Conservation (phyloP, 2,329 filamentous ascomycete species). For the Aulographum hederae region DNA sequence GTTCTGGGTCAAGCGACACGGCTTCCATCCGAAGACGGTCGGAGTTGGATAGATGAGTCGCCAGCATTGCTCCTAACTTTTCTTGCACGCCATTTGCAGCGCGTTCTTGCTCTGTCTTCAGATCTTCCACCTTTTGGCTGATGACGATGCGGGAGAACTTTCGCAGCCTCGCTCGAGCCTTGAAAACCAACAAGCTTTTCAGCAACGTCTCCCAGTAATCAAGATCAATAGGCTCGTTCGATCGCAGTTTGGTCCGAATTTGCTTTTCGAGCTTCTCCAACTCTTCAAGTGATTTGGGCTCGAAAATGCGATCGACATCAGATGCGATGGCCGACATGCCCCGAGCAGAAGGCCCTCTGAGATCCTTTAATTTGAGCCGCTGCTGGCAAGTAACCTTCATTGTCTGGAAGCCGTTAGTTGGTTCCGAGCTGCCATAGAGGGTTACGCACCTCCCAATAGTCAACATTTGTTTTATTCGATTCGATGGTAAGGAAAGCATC, state of each 20-base stretch:
- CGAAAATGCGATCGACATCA: slow-evolving; percentile 75
- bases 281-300: slow-evolving; percentile 71
- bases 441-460: slow-evolving; percentile 59
- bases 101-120: slow-evolving; percentile 49
- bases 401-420: slow-evolving; percentile 30
- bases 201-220: slow-evolving; percentile 96
- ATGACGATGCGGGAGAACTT: slow-evolving; percentile 62
- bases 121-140: slow-evolving; percentile 44
- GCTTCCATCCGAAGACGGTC: not conserved
- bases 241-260: slow-evolving; percentile 69
- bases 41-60: not conserved
- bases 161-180: slow-evolving; percentile 71
- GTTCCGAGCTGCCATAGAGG: not conserved
- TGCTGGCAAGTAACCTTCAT: slow-evolving; percentile 73
- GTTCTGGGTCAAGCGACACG: slow-evolving; percentile 41
- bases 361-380: slow-evolving; percentile 45
- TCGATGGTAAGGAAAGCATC: slow-evolving; percentile 65
- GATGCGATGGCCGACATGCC: slow-evolving; percentile 66
- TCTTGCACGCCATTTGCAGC: slow-evolving; percentile 39
- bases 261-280: slow-evolving; percentile 75
- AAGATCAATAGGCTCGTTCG: slow-evolving; percentile 81
- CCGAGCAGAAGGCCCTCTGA: slow-evolving; percentile 45
- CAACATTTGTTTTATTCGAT: slow-evolving; percentile 54
- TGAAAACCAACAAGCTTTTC: slow-evolving; percentile 71
- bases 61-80: slow-evolving; percentile 34